Conservation (phyloP, 805 yeast genomes). For the Diddensiella santjacobensis region DNA sequence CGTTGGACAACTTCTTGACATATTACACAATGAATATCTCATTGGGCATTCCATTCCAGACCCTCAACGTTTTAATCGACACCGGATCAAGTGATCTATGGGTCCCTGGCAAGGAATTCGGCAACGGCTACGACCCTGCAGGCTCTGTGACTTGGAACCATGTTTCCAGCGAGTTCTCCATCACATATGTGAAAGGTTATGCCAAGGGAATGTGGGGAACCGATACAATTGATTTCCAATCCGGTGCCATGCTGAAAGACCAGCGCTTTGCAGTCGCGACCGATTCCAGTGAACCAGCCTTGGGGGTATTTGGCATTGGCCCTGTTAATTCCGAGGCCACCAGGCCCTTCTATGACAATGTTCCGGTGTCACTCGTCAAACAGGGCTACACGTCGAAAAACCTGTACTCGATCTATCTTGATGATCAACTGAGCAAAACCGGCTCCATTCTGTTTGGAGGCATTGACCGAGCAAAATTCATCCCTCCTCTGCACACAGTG, state of each 20-base stretch:
- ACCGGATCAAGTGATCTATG: constrained; percentile 71
- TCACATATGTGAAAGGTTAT: constrained; percentile 41
- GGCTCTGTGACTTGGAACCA: constrained; percentile 18
- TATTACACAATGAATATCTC: constrained; percentile 32
- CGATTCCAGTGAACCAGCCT: constrained; percentile 46
- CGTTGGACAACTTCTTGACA: constrained; percentile 29
- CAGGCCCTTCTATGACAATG: constrained; percentile 46
- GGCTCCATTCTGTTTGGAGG: constrained; percentile 74
- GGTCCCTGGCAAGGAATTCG: constrained; percentile 38
- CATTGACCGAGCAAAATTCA: constrained; percentile 52
- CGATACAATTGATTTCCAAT: constrained; percentile 24
- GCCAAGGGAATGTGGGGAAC: constrained; percentile 59
- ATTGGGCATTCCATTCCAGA: constrained; percentile 56
- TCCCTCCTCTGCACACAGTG: constrained; percentile 21
- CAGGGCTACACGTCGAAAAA: constrained; percentile 54
- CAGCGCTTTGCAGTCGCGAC: constrained; percentile 66
- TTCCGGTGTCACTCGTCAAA: constrained; percentile 55
- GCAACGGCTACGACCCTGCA: constrained; percentile 17
- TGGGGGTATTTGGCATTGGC: constrained; percentile 26
- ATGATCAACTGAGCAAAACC: constrained; percentile 33
- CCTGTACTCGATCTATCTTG: constrained; percentile 62
- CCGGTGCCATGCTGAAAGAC: constrained; percentile 55
- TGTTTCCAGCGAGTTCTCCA: constrained; percentile 22
- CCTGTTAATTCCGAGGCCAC: constrained; percentile 22
- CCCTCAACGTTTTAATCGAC: constrained; percentile 53